A percentile compares a stretch with the other conserved stretches of the same genome.
Evolutionary conservation across 2,329 filamentous ascomycete species (phyloP).

Genomic region (Colletotrichum lentis): DNA sequence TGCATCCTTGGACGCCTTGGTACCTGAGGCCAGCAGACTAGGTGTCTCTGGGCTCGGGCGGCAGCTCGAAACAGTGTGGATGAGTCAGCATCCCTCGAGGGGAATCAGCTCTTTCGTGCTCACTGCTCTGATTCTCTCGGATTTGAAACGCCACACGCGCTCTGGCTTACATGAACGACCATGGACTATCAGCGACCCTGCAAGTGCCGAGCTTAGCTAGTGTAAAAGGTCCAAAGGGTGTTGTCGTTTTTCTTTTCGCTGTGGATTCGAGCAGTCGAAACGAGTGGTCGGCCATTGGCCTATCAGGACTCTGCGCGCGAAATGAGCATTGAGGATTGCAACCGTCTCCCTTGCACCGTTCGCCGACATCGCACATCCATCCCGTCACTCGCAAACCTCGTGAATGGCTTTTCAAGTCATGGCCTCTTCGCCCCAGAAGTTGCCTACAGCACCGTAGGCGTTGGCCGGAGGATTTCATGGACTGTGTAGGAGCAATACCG

Average conservation of each 20-base stretch:
- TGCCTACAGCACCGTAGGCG: background rate
- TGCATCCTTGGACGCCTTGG: slow-evolving; percentile 10
- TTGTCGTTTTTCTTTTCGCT: background rate
- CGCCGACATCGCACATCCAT: slow-evolving; percentile 31
- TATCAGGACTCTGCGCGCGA: slow-evolving; percentile 12
- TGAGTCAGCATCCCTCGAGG: slow-evolving; percentile 26
- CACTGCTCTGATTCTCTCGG: background rate
- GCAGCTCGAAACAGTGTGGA: background rate
- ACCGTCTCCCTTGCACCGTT: background rate
- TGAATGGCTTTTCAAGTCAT: background rate
- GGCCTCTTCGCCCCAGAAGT: background rate
- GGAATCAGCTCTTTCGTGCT: background rate
- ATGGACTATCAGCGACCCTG: background rate
- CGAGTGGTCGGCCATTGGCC: background rate
- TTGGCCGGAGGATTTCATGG: background rate
- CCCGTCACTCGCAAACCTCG: background rate
- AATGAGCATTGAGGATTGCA: slow-evolving; percentile 11
- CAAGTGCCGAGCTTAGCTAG: background rate
- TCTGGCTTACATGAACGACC: background rate
- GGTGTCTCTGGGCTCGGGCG: slow-evolving; percentile 24
- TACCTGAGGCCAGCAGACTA: slow-evolving; percentile 26
- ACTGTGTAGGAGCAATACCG: background rate
- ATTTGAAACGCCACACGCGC: slow-evolving; percentile 10
- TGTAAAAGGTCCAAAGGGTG: background rate
- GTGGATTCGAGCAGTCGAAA: background rate